phyloP scores from a whole-genome alignment of 257 asterid genomes.

The Petunia axillaris region DNA sequence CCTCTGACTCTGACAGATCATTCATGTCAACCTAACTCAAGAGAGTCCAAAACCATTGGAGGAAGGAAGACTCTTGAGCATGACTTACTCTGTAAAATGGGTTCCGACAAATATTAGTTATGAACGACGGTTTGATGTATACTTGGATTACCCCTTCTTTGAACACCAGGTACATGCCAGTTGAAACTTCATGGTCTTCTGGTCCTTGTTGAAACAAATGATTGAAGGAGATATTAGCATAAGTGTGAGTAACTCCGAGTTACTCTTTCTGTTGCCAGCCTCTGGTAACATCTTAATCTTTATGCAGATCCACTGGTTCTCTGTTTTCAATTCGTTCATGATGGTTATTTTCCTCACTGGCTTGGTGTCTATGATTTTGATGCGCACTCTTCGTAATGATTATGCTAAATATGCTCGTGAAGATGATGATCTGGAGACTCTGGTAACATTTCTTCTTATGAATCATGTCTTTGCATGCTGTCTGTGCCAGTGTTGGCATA shows the following conservation, averaged over 20 bases:
- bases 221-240: not conserved
- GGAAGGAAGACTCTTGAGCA: constrained; percentile 60
- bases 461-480: not conserved
- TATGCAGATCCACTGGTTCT: constrained; percentile 86
- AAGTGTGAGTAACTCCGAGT: not conserved
- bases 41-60: constrained; percentile 61
- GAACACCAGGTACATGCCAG: constrained; percentile 68
- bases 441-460: constrained; percentile 49
- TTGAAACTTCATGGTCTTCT: not conserved
- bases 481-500: not conserved
- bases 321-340: constrained; percentile 80
- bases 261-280: constrained; percentile 23
- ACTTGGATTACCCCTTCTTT: constrained; percentile 80
- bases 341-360: constrained; percentile 87
- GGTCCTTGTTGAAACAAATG: constrained; percentile 17
- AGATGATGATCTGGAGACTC: constrained; percentile 70
- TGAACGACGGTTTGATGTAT: constrained; percentile 78
- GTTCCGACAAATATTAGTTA: constrained; percentile 57
- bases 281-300: constrained; percentile 24
- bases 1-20: constrained; percentile 45
- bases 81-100: constrained; percentile 88
- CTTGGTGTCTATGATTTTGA: constrained; percentile 76
- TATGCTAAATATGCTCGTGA: constrained; percentile 78
- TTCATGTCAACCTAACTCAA: constrained; percentile 74
- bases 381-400: constrained; percentile 83